Evolutionary conservation across 306 rosid genomes (phyloP).

Genomic region (Cucumis cinereus): DNA sequence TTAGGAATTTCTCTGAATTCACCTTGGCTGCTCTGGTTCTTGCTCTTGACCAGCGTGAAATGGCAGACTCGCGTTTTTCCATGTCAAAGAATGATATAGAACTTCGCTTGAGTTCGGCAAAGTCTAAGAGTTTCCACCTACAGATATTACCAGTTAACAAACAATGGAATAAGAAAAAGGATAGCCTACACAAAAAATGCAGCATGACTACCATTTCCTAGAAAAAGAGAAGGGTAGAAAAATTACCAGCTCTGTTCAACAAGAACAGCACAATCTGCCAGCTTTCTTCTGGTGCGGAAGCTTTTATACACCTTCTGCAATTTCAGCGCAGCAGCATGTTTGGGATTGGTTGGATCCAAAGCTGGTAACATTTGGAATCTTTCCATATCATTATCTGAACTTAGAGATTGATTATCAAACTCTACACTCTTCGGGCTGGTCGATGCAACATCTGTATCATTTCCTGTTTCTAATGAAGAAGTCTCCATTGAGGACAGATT

Average conservation of each 20-base stretch:
- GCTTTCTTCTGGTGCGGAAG: constrained; percentile 87
- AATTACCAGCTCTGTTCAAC: constrained; percentile 95
- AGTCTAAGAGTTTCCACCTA: constrained; percentile 98
- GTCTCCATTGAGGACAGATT: constrained; percentile 21
- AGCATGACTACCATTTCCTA: constrained; percentile 1
- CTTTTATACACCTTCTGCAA: constrained; percentile 98
- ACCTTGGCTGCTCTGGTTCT: constrained; percentile 99
- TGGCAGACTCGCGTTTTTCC: constrained; percentile 90
- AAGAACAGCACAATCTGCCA: constrained; percentile 98
- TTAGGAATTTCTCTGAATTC: neutral
- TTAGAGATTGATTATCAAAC: constrained; percentile 20
- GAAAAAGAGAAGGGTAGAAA: neutral
- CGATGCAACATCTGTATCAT: constrained; percentile 5
- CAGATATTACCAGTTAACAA: constrained; percentile 9
- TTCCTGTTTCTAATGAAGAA: constrained; percentile 23
- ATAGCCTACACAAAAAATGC: neutral
- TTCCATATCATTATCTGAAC: constrained; percentile 24
- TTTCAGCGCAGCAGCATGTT: constrained; percentile 79
- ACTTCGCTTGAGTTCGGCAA: constrained; percentile 87
- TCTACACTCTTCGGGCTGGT: constrained; percentile 29
- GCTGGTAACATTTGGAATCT: constrained; percentile 23
- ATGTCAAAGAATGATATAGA: constrained; percentile 89
- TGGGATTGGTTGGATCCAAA: constrained; percentile 50
- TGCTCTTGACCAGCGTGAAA: constrained; percentile 98
- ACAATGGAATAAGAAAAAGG: neutral